phyloP scores from a whole-genome alignment of 345 rosid genomes.

The Abelmoschus esculentus region DNA sequence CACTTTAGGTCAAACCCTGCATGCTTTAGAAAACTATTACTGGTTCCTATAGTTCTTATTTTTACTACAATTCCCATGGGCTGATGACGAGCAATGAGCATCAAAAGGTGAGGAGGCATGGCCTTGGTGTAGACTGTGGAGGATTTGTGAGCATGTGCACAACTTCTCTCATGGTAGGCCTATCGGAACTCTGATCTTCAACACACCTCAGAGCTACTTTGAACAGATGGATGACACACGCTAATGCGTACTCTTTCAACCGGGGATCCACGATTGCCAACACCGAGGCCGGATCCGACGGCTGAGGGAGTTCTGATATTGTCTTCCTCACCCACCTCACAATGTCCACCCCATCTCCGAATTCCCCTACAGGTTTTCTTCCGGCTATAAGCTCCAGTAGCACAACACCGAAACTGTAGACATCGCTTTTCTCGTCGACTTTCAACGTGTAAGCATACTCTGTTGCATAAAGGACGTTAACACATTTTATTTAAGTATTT shows the following conservation, averaged over 20 bases:
- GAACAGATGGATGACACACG: conserved; percentile 57
- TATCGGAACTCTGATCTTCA: conserved; percentile 48
- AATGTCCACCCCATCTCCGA: conserved; percentile 94
- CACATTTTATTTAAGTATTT: no score
- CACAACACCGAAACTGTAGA: conserved; percentile 90
- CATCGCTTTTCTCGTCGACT: conserved; percentile 90
- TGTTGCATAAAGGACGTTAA: conserved; percentile 10
- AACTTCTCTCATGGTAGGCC: conserved; percentile 94
- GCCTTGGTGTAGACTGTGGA: conserved; percentile 37
- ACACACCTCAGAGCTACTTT: conserved; percentile 79
- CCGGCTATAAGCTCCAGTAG: conserved; percentile 78
- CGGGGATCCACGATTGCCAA: conserved; percentile 58
- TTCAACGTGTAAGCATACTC: conserved; percentile 87
- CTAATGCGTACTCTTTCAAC: conserved; percentile 50
- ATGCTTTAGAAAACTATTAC: conserved; percentile 15
- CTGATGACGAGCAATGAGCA: neutral
- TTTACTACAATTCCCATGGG: conserved; percentile 1
- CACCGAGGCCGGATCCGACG: conserved; percentile 54
- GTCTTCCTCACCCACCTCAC: conserved; percentile 77
- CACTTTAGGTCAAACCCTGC: neutral
- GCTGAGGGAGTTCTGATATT: conserved; percentile 55
- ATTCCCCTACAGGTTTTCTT: conserved; percentile 79
- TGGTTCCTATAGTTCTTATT: neutral
- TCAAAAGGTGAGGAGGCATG: conserved; percentile 30
- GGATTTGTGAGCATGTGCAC: conserved; percentile 69